Conservation (phyloP, 1,284 basidiomycete species). For the Ustilago shanxiensis region DNA sequence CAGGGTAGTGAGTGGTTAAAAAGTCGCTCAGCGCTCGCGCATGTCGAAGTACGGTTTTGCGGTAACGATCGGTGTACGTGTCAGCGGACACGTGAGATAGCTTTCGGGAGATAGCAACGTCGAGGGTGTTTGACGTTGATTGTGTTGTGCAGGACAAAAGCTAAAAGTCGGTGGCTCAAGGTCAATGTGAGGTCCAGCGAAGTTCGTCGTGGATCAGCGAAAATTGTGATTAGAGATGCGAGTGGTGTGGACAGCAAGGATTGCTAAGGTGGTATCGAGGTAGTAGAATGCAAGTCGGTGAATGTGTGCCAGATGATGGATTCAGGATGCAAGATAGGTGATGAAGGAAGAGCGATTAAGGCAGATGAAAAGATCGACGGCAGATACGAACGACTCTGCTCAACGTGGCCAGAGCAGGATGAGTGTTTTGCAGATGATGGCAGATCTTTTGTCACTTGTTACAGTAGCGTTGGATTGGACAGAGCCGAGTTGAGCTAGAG, state of each 20-base stretch:
- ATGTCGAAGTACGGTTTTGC: slow-evolving; percentile 14
- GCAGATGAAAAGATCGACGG: slow-evolving; percentile 4
- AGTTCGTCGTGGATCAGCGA: background rate
- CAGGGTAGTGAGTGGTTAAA: slow-evolving; percentile 7
- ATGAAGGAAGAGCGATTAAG: background rate
- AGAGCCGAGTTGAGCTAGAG: slow-evolving; percentile 1
- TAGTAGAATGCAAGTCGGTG: slow-evolving; percentile 3
- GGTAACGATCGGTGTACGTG: background rate
- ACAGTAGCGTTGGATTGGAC: background rate
- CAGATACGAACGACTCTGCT: background rate
- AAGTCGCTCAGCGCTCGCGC: slow-evolving; percentile 22
- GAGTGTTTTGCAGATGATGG: slow-evolving; percentile 8
- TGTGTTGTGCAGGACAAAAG: background rate
- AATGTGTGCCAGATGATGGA: slow-evolving; percentile 3
- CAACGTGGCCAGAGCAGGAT: background rate
- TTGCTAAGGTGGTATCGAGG: background rate
- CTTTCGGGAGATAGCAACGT: background rate
- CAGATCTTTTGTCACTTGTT: slow-evolving; percentile 1
- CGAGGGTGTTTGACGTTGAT: background rate
- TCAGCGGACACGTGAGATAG: background rate
- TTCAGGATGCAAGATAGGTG: background rate
- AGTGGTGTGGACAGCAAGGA: background rate
- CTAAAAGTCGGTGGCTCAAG: background rate
- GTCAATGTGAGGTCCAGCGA: too few species aligned
- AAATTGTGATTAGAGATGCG: background rate